Evolutionary conservation across 805 yeast genomes (phyloP).

Genomic region (Saturnispora diversa): DNA sequence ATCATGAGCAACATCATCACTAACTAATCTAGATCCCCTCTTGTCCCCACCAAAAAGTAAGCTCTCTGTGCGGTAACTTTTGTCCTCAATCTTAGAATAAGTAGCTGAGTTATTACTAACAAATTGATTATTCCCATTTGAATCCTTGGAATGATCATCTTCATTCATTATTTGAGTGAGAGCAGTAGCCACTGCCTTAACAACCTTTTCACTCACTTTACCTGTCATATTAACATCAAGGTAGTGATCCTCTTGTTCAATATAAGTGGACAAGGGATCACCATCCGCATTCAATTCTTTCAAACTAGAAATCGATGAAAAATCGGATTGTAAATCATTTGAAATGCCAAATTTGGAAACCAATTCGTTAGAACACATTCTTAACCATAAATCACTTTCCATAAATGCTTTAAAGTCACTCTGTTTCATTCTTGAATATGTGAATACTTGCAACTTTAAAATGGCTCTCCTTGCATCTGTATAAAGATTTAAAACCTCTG

Average conservation of each 20-base stretch:
- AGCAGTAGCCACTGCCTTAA: slow-evolving; percentile 61
- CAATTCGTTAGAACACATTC: slow-evolving; percentile 39
- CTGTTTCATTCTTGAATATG: slow-evolving; percentile 42
- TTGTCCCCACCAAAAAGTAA: slow-evolving; percentile 6
- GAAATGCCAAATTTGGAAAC: neutral
- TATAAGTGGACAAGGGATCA: slow-evolving; percentile 28
- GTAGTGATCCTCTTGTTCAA: slow-evolving; percentile 23
- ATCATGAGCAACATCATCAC: slow-evolving; percentile 27
- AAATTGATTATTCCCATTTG: neutral
- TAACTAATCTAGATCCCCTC: slow-evolving; percentile 21
- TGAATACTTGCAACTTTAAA: slow-evolving; percentile 48
- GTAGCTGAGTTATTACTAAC: neutral
- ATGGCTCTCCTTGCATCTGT: slow-evolving; percentile 50
- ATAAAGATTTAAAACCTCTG: neutral
- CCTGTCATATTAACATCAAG: slow-evolving; percentile 29
- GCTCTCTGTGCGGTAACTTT: neutral
- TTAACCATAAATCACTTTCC: slow-evolving; percentile 46
- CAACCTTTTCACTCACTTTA: slow-evolving; percentile 37
- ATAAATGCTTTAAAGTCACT: slow-evolving; percentile 54
- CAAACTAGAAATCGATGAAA: neutral
- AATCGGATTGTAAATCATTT: slow-evolving; percentile 1
- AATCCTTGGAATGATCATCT: slow-evolving; percentile 15
- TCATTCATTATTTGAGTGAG: slow-evolving; percentile 48
- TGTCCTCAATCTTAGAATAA: neutral
- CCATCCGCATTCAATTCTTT: slow-evolving; percentile 14